phyloP scores from a whole-genome alignment of 148 eudicot species.

The Bassia scoparia region DNA sequence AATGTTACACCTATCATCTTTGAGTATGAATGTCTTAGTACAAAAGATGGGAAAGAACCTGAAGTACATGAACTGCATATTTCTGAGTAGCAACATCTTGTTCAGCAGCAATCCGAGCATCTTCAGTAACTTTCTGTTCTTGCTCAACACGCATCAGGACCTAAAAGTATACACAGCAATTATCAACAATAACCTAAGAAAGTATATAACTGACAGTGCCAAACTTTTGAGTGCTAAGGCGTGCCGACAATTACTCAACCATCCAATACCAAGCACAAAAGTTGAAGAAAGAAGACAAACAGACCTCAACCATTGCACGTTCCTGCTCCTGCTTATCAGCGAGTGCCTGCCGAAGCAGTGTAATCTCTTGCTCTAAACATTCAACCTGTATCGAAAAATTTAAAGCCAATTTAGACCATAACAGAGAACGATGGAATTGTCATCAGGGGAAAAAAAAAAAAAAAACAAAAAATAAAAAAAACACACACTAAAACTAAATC shows the following conservation, averaged over 20 bases:
- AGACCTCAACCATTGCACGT: conserved; percentile 73
- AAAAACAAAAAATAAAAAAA: too few species aligned
- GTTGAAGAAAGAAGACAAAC: conserved; percentile 9
- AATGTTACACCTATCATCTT: not conserved
- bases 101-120: conserved; percentile 75
- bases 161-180: conserved; percentile 29
- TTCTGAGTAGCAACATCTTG: conserved; percentile 72
- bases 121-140: conserved; percentile 75
- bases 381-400: conserved; percentile 42
- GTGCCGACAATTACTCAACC: not conserved
- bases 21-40: not conserved
- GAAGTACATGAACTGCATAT: conserved; percentile 48
- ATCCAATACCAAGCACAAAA: not conserved
- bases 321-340: conserved; percentile 74
- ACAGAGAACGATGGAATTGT: too few species aligned
- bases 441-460: too few species aligned
- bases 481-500: too few species aligned
- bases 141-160: conserved; percentile 84
- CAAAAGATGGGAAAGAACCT: conserved; percentile 43
- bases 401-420: too few species aligned
- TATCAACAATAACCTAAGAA: too few species aligned
- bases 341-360: conserved; percentile 54
- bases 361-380: conserved; percentile 65
- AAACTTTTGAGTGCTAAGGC: too few species aligned
- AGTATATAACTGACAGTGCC: not conserved